phyloP scores from a whole-genome alignment of 2,329 filamentous ascomycete genomes.

The Penicillium sp. region DNA sequence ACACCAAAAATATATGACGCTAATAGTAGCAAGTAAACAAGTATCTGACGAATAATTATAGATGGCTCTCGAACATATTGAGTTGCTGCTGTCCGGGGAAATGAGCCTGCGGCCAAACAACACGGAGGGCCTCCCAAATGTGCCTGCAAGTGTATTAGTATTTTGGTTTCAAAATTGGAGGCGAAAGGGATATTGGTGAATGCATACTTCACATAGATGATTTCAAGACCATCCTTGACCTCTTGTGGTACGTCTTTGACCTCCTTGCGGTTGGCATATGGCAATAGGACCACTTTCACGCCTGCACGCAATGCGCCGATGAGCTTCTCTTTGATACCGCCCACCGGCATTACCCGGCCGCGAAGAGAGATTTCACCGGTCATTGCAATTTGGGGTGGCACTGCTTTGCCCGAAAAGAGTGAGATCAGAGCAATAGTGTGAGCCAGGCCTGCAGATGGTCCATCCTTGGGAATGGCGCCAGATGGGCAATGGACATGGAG shows the following conservation, averaged over 20 bases:
- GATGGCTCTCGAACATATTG: conserved; percentile 70
- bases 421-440: conserved; percentile 92
- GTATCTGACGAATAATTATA: conserved; percentile 46
- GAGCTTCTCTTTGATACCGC: conserved; percentile 97
- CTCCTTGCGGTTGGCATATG: conserved; percentile 86
- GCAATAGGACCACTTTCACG: conserved; percentile 88
- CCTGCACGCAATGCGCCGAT: conserved; percentile 91
- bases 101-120: conserved; percentile 85
- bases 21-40: conserved; percentile 2
- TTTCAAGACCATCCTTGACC: conserved; percentile 80
- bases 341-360: conserved; percentile 87
- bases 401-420: conserved; percentile 77
- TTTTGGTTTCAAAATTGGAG: conserved; percentile 14
- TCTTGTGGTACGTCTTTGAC: conserved; percentile 85
- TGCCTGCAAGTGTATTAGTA: conserved; percentile 52
- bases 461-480: conserved; percentile 93
- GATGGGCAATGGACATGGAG: conserved; percentile 96
- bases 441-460: conserved; percentile 76
- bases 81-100: conserved; percentile 73
- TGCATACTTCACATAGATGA: conserved; percentile 80
- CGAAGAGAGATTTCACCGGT: conserved; percentile 77
- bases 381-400: conserved; percentile 93
- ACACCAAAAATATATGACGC: conserved; percentile 4
- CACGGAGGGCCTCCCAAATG: conserved; percentile 88
- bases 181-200: not conserved